Conservation (phyloP, 75 land plant genomes). For the Sequoia sempervirens region DNA sequence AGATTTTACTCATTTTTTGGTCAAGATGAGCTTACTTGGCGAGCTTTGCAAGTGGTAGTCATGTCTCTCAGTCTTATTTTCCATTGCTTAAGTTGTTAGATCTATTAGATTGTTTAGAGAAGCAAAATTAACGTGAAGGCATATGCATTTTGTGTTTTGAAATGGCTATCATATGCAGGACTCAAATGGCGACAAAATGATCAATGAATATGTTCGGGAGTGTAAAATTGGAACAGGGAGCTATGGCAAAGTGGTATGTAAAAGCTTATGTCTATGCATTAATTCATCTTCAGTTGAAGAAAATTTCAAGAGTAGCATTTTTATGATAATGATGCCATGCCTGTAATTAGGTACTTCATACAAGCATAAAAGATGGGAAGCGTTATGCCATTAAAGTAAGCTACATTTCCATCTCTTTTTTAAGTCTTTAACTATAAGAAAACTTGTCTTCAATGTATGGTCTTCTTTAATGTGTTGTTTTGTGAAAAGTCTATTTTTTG, state of each 20-base stretch:
- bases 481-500: neutral
- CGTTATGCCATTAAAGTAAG: conserved; percentile 88
- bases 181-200: conserved; percentile 77
- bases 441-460: neutral
- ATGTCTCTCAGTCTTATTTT: neutral
- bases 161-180: conserved; percentile 31
- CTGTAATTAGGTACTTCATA: conserved; percentile 68
- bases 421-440: neutral
- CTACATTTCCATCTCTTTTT: neutral
- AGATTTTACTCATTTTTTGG: neutral
- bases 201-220: conserved; percentile 85
- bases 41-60: neutral
- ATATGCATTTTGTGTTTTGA: neutral
- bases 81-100: neutral
- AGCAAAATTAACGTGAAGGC: neutral
- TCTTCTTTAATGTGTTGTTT: neutral
- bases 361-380: conserved; percentile 61
- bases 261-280: neutral
- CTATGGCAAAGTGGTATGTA: conserved; percentile 92
- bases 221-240: conserved; percentile 83
- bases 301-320: neutral
- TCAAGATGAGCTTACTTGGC: neutral
- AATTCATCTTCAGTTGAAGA: neutral
- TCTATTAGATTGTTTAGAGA: neutral
- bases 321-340: neutral